Conservation (phyloP, 371 early-diverging fungal species). For the Amoeboaphelidium occidentale region DNA sequence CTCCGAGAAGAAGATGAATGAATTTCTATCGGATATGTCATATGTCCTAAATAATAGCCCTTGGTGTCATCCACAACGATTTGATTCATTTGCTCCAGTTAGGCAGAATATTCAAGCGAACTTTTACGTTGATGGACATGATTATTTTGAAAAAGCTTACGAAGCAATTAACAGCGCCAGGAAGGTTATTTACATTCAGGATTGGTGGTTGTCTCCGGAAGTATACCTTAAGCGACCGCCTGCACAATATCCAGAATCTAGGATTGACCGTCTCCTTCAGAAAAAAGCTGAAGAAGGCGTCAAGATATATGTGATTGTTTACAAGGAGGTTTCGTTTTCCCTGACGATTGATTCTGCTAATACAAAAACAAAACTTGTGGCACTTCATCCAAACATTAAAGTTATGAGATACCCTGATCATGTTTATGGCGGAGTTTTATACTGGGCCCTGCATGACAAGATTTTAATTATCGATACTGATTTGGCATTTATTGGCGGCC, state of each 20-base stretch:
- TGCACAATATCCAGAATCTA: constrained; percentile 37
- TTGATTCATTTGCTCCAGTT: constrained; percentile 54
- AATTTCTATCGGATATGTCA: constrained; percentile 32
- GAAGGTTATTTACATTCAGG: constrained; percentile 52
- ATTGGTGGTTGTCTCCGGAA: constrained; percentile 43
- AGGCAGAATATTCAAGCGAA: constrained; percentile 33
- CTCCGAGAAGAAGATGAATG: constrained; percentile 27
- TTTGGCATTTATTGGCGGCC: constrained; percentile 66
- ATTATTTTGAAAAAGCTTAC: constrained; percentile 52
- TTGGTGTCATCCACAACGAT: constrained; percentile 33
- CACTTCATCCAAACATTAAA: constrained; percentile 50
- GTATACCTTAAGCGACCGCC: constrained; percentile 55
- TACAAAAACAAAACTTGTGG: constrained; percentile 48
- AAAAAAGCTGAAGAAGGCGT: constrained; percentile 67
- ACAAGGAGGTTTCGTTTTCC: constrained; percentile 63
- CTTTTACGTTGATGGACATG: constrained; percentile 55
- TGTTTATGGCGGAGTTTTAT: constrained; percentile 33
- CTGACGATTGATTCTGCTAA: constrained; percentile 52
- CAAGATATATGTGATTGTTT: constrained; percentile 63
- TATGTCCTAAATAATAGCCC: constrained; percentile 31
- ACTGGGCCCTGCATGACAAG: constrained; percentile 75
- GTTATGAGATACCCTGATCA: constrained; percentile 32
- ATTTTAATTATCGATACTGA: constrained; percentile 56
- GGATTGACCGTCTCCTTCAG: constrained; percentile 54
- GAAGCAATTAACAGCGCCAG: constrained; percentile 50